Evolutionary conservation across 441 rosid genomes (phyloP).

Genomic region (Gossypium gossypioides): DNA sequence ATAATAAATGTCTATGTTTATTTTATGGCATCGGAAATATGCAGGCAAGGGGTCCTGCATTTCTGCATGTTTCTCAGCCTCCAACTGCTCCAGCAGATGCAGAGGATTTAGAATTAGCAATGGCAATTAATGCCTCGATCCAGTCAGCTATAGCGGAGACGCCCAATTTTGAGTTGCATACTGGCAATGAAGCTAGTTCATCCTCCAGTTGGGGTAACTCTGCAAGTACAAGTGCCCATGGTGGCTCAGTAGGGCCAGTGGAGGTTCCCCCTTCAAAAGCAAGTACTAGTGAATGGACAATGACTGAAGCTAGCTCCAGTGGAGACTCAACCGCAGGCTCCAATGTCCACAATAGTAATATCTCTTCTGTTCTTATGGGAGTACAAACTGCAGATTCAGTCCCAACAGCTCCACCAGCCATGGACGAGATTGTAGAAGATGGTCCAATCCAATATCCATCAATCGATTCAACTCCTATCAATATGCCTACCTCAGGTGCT

Average conservation of each 20-base stretch:
- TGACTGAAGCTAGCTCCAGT: constrained; percentile 23
- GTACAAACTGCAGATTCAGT: constrained; percentile 21
- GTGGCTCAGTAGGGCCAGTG: constrained; percentile 15
- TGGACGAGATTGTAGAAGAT: constrained; percentile 34
- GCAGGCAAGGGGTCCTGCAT: constrained; percentile 57
- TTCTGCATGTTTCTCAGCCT: constrained; percentile 36
- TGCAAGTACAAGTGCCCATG: constrained; percentile 8
- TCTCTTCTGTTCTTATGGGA: constrained; percentile 6
- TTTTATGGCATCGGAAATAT: constrained; percentile 9
- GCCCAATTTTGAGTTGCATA: constrained; percentile 25
- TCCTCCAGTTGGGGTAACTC: constrained; percentile 30
- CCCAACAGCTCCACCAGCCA: constrained; percentile 55
- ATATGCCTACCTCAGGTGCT: constrained; percentile 24
- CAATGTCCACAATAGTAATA: constrained; percentile 8
- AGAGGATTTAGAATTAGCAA: constrained; percentile 55
- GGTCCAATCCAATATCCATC: constrained; percentile 71
- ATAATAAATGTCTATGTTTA: background rate
- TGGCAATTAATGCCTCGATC: constrained; percentile 68
- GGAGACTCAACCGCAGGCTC: constrained; percentile 13
- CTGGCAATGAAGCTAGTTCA: constrained; percentile 31
- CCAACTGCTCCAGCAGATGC: constrained; percentile 59
- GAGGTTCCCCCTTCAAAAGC: constrained; percentile 25
- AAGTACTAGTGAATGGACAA: constrained; percentile 14
- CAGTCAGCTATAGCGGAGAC: constrained; percentile 40
- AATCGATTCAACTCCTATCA: constrained; percentile 52